These are phyloP conservation scores for Lentinula sp. DNA, from an alignment of 768 basidiomycete species.

Conservation along the genomic window DNA sequence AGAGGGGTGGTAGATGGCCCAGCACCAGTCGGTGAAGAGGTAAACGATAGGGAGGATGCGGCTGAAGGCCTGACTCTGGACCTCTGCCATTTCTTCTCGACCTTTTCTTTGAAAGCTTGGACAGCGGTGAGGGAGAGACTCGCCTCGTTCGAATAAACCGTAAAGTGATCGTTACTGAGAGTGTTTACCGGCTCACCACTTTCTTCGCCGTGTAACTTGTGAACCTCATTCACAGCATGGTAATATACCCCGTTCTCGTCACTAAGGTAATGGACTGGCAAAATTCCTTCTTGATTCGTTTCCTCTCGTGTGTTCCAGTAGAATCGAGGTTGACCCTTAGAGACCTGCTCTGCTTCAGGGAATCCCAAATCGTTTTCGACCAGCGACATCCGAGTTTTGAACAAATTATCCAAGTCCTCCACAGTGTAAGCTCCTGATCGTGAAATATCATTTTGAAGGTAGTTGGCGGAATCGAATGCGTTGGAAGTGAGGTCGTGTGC, in stretches of 20 bases:
- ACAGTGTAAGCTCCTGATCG: neutral
- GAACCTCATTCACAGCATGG: neutral
- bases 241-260: neutral
- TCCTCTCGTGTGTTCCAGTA: neutral
- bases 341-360: neutral
- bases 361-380: neutral
- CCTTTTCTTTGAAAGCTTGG: neutral
- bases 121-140: neutral
- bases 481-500: neutral
- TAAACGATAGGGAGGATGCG: neutral
- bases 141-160: neutral
- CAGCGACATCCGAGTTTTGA: neutral
- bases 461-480: neutral
- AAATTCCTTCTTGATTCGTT: neutral
- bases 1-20: neutral
- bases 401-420: neutral
- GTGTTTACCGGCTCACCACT: neutral
- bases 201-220: neutral
- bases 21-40: neutral
- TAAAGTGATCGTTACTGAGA: no score
- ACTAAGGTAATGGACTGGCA: neutral
- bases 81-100: neutral
- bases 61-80: neutral
- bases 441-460: neutral
- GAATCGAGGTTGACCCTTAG: neutral